A percentile compares a stretch with the other conserved stretches of the same genome.
Conservation (phyloP, 2,329 filamentous ascomycete genomes). For the Hirsutella minnesotensis region DNA sequence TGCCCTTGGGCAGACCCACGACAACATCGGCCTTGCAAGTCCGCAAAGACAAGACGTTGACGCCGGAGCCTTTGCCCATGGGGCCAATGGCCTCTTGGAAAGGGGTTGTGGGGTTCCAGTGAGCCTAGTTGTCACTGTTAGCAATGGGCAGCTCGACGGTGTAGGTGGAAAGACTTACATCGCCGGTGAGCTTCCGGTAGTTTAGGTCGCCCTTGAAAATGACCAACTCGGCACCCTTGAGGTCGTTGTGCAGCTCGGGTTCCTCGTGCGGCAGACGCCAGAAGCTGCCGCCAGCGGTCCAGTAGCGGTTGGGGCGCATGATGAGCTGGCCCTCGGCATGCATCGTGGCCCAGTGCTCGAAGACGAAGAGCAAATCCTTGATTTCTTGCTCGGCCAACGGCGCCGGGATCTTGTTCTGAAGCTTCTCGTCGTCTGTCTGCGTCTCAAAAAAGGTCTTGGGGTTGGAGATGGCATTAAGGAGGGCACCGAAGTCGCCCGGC, state of each 20-base stretch:
- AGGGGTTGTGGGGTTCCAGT: slow-evolving; percentile 77
- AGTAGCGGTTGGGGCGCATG: slow-evolving; percentile 77
- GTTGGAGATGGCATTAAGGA: slow-evolving; percentile 68
- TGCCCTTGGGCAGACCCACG: slow-evolving; percentile 69
- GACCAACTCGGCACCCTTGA: slow-evolving; percentile 74
- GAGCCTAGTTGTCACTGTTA: slow-evolving; percentile 13
- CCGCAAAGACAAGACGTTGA: slow-evolving; percentile 76
- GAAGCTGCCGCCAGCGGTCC: slow-evolving; percentile 79
- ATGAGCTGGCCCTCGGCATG: slow-evolving; percentile 77
- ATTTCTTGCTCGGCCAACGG: slow-evolving; percentile 57
- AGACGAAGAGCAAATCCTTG: slow-evolving; percentile 61
- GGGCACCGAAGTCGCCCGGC: slow-evolving; percentile 70
- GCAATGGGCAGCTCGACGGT: background rate
- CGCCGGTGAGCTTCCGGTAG: slow-evolving; percentile 83
- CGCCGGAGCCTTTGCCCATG: slow-evolving; percentile 65
- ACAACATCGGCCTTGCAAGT: slow-evolving; percentile 97
- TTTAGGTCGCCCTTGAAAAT: slow-evolving; percentile 98
- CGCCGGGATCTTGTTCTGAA: slow-evolving; percentile 42
- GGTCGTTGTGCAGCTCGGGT: slow-evolving; percentile 58
- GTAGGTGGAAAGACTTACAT: slow-evolving; percentile 46
- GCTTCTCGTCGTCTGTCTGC: slow-evolving; percentile 53
- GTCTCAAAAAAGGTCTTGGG: slow-evolving; percentile 71
- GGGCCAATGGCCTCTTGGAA: slow-evolving; percentile 80
- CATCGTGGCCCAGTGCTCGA: slow-evolving; percentile 66
- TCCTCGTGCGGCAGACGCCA: slow-evolving; percentile 71